Evolutionary conservation across 805 yeast species (phyloP).

Genomic region (Saccharomycopsis sp.): DNA sequence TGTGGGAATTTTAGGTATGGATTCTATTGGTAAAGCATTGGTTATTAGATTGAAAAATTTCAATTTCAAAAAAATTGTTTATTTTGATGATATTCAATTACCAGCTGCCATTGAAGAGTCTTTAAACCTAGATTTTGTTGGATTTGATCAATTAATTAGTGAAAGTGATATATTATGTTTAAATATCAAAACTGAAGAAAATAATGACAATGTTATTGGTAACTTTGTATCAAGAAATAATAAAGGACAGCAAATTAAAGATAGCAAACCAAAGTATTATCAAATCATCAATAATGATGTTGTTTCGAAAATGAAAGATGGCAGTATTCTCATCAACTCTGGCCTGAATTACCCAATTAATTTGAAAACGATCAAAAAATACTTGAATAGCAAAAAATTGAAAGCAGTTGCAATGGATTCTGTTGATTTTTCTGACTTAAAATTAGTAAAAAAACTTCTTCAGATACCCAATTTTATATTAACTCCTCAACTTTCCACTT

Average conservation of each 20-base stretch:
- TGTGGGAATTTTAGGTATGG: constrained; percentile 13
- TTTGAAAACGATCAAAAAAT: constrained; percentile 3
- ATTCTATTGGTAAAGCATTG: constrained; percentile 6
- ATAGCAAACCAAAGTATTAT: background rate
- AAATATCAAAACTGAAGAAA: background rate
- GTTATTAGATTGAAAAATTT: constrained; percentile 1
- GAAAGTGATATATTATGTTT: constrained; percentile 6
- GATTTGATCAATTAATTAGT: background rate
- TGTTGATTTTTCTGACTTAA: constrained; percentile 3
- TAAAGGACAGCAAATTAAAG: background rate
- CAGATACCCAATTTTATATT: constrained; percentile 4
- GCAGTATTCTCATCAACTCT: constrained; percentile 11
- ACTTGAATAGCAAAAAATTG: constrained; percentile 3
- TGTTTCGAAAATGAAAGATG: constrained; percentile 8
- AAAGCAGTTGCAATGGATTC: constrained; percentile 10
- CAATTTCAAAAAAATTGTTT: constrained; percentile 8
- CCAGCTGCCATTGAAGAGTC: constrained; percentile 1
- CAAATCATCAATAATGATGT: background rate
- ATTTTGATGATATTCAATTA: constrained; percentile 4
- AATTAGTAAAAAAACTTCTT: constrained; percentile 1
- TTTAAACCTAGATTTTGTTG: constrained; percentile 10
- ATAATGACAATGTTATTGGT: background rate
- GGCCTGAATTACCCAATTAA: constrained; percentile 4
- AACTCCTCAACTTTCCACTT: constrained; percentile 3
- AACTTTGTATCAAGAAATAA: background rate